Conservation (phyloP, 805 yeast species). For the Kluyveromyces nonfermentans region DNA sequence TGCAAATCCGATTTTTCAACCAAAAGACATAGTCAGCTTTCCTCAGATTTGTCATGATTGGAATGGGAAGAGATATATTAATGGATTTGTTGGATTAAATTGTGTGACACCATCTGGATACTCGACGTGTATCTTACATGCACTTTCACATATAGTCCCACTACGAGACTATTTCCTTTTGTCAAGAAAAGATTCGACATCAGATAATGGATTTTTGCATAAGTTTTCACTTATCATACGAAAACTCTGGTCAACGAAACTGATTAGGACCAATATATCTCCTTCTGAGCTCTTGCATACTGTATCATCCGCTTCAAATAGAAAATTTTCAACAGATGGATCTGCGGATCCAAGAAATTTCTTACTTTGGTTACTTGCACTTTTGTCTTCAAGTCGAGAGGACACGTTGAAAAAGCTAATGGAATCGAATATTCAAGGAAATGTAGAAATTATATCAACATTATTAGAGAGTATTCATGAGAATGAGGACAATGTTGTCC, state of each 20-base stretch:
- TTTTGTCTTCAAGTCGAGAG: constrained; percentile 24
- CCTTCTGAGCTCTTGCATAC: constrained; percentile 55
- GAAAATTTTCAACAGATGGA: constrained; percentile 31
- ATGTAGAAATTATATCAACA: constrained; percentile 30
- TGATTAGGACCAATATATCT: constrained; percentile 55
- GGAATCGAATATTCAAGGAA: constrained; percentile 44
- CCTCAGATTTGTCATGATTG: constrained; percentile 34
- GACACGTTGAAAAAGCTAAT: constrained; percentile 24
- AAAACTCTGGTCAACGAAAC: constrained; percentile 54
- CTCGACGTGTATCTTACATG: constrained; percentile 47
- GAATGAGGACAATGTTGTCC: constrained; percentile 14
- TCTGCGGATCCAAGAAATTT: constrained; percentile 48
- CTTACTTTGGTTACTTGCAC: constrained; percentile 50
- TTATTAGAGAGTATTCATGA: constrained; percentile 19
- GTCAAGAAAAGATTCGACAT: constrained; percentile 7
- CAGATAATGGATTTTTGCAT: constrained; percentile 30
- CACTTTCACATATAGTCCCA: constrained; percentile 42
- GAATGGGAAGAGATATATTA: constrained; percentile 37
- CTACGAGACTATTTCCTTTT: constrained; percentile 41
- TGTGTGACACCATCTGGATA: constrained; percentile 44
- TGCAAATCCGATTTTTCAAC: constrained; percentile 42
- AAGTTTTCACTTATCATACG: constrained; percentile 40
- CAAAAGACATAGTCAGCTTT: constrained; percentile 28
- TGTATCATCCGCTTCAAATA: constrained; percentile 36
- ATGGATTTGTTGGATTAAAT: constrained; percentile 61